Evolutionary conservation across 345 rosid species (phyloP), one percentile per base, ranked within the genome.

Genomic region (Carallia pectinifolia): DNA sequence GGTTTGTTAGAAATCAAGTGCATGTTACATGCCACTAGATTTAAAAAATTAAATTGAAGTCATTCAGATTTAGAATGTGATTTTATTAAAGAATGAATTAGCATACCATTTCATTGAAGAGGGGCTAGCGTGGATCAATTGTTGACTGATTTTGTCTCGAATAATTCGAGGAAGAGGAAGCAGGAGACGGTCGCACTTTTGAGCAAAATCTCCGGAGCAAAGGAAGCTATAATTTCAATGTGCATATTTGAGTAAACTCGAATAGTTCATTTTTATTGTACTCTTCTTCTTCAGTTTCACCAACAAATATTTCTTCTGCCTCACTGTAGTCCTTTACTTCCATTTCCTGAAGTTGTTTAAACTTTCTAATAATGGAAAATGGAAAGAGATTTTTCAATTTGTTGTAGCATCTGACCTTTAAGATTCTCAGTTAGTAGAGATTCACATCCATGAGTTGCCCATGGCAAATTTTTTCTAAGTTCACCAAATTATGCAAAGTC

Each of bases 391-490:
- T 44, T 64, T 54, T 71, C 73, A 80, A 58, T 19, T 31, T 58
- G 29, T 52, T 9, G 58, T 80, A 77, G 6, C 39, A 10, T 61
- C 5, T 52, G 31, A 75, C 71, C 16, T 50, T 66, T 30, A 75
- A 9, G n/a, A 9, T 63, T 47, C 36, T 60, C 40, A 81, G 38
- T 2, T 62, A 50, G 6, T 29, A 2, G 16, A 82, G 74, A 7
- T 76, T 61, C 7, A 40, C 18, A 6, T 10, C 7, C 2, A 4
- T 4, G 0, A 68, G 64, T 17, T 4, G 44, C 12, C 77, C 79
- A 7, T 10, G 6, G 6, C 60, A 77, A 33, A 81, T 61, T 47
- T 74, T 60, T 66, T 70, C 74, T 72, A 81, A 61, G 66, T 68
- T 66, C 5, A 23, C 10, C 66, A 71, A 38, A 38, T 44, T 65